Evolutionary conservation across 2,329 filamentous ascomycete species (phyloP), one percentile per base, ranked within the genome.

Genomic region (Aureobasidium sp.): DNA sequence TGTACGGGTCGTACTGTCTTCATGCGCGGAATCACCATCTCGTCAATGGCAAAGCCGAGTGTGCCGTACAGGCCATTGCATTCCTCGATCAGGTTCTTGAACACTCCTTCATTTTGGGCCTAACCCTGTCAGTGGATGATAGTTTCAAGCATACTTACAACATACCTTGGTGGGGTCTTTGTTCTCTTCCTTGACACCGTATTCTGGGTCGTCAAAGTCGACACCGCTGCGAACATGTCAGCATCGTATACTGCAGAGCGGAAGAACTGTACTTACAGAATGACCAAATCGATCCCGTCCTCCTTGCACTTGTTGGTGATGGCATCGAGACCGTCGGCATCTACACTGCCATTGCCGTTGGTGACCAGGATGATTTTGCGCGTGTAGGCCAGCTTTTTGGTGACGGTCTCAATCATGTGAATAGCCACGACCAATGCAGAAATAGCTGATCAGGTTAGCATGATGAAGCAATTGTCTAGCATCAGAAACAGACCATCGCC

Each of bases 181-280:
- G 66, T 89, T 84, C 73, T 97, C 91, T 76, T 97, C 93, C 73
- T 96, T 96, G 71, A 90, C 89, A 45, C 92, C 92, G 70, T 88
- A 96, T 2, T 96, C 91, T 1, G 84, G 72, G 72, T 97, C 91
- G 71, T 99, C 91, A 74, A 99, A 97, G 72, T 99, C 94, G 20
- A 96, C 84, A 15, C 94, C 94, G 60, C 88, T 92, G 63, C 47
- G 25, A 34, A 36, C 71, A 15, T n/a, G 27, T 55, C 15, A 62
- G 53, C 25, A 36, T 20, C 36, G 3, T 31, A 15, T 6, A n/a
- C 4, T 5, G 20, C 12, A 37, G 15, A n/a, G 48, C 14, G 25
- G 5, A 4, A 14, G 11, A 11, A n/a, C 15, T 20, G 6, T 6
- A 20, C 88, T 74, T 74, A 91, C 87, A 97, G 76, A 12, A 97